phyloP scores from a whole-genome alignment of 257 asterid species.

The Vinca minor region DNA sequence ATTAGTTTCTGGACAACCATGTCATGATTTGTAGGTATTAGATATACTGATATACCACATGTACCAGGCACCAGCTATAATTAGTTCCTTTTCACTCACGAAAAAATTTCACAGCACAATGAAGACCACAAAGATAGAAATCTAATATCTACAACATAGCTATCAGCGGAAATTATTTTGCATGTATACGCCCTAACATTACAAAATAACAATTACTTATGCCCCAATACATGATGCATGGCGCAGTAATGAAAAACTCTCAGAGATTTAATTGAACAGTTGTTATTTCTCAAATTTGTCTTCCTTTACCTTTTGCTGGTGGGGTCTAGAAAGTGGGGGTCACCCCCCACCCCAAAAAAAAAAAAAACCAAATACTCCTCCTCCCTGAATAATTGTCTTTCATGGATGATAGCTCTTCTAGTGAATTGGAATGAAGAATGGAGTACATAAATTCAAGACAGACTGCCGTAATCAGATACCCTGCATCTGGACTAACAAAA shows the following conservation, averaged over 20 bases:
- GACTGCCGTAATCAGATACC: not conserved
- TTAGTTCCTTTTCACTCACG: not conserved
- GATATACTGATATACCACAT: not conserved
- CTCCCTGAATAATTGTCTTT: not conserved
- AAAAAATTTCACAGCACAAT: not conserved
- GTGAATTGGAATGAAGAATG: not conserved
- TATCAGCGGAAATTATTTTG: not conserved
- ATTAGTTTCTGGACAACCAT: not conserved
- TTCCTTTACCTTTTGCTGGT: not conserved
- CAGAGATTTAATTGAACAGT: not conserved
- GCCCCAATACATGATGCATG: not conserved
- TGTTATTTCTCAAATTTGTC: not conserved
- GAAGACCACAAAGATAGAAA: not conserved
- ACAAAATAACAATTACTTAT: not conserved
- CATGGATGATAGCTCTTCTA: not conserved
- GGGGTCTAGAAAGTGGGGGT: not conserved
- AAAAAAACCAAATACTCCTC: too few relatives aligned
- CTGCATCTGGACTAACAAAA: not conserved
- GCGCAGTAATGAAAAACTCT: not conserved
- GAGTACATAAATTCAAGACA: not conserved
- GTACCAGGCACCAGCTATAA: not conserved
- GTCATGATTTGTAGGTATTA: not conserved
- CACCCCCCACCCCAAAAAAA: not conserved
- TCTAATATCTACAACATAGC: not conserved
- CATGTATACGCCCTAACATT: not conserved